Base-by-base conservation (phyloP, 1,284 basidiomycete genomes). In the Albatrellus sp. region DNA sequence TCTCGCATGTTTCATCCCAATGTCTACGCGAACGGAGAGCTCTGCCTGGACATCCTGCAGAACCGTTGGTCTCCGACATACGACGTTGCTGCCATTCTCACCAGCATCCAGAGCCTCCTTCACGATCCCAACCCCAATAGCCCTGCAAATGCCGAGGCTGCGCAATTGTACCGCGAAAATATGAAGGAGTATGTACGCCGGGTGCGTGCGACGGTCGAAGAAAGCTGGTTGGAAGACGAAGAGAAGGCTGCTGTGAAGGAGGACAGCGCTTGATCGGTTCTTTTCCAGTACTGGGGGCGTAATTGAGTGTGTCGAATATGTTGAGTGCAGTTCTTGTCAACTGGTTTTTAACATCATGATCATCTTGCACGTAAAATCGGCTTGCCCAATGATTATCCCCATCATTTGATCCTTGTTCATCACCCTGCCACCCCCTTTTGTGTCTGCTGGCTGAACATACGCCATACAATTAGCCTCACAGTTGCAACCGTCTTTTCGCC, bases 1-100 rank as follows among this genome's bases (percentile, higher is more conserved):
- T 90, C 87, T 39, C 82, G 90, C 51, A 98, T 97, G 93, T 98
- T 98, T 68, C 94, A 98, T 61, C 94, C 94, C 0, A 98, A 98
- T 66, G 93, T 98, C 12, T 98, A 98, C 64, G 89, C 89, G 43
- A 97, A 97, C 56, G 94, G 94, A 50, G 94, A 98, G 61, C 81
- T 98, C 43, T 98, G 94, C 63, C 74, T 98, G 40, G 94, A 98
- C 63, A 98, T 98, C 56, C 72, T 98, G 31, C 94, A 98, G 69
- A 98, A 98, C 60, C 75, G 94, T 24, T 98, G 94, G 94, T 89
- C 82, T 28, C 94, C 94, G 5, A 98, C 94, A 1, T 98, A 98
- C 64, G 94, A 98, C 59, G 94, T 98, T 37, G 92, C 93, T 7
- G 94, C 94, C 14, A 98, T 98, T 61, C 72, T 98, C 52, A 98